Evolutionary conservation across 139 green algal species (phyloP).

Genomic region (Zygnema circumcarinatum): DNA sequence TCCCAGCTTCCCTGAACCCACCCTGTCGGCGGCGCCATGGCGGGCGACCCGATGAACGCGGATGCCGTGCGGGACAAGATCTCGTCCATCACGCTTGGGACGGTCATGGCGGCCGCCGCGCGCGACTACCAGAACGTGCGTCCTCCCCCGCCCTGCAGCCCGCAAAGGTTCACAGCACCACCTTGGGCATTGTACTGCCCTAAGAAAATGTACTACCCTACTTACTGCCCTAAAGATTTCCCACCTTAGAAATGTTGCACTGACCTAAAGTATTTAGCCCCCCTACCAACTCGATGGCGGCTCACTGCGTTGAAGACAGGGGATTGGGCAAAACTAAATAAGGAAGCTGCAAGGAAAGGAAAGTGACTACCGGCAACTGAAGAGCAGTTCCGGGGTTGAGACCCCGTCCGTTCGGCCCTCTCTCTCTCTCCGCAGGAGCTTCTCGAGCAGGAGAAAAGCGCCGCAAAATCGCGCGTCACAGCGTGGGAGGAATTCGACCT

Average conservation of each 20-base stretch:
- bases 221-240: neutral
- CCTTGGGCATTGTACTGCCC: slow-evolving; percentile 13
- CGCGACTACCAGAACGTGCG: slow-evolving; percentile 20
- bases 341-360: too few species aligned
- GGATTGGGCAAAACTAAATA: too few species aligned
- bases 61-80: neutral
- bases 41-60: neutral
- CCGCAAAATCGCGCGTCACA: neutral
- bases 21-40: neutral
- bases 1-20: neutral
- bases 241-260: neutral
- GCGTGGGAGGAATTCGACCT: neutral
- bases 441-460: neutral
- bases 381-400: too few species aligned
- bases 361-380: too few species aligned
- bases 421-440: neutral
- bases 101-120: slow-evolving; percentile 6
- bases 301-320: too few species aligned
- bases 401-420: too few species aligned
- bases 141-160: neutral
- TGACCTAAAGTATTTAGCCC: too few species aligned
- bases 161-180: neutral
- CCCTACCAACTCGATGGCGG: too few species aligned
- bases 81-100: slow-evolving; percentile 9
- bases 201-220: neutral